A percentile compares a stretch with the other conserved stretches of the same genome.
phyloP scores from a whole-genome alignment of 164 flowering plant species.

The Warburgia ugandensis region DNA sequence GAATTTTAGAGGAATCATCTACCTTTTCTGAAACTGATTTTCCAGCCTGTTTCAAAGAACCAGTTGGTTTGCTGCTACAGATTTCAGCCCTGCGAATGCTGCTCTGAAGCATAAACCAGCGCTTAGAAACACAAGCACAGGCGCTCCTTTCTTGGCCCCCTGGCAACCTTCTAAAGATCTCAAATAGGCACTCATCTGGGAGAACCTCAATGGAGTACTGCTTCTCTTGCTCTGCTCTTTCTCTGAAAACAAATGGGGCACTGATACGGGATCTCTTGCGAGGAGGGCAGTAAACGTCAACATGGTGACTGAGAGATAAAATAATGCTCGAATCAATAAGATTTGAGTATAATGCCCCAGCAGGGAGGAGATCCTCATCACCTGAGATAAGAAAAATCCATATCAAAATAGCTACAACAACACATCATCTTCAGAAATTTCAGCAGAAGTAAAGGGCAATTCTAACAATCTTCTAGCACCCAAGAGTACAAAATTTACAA shows the following conservation, averaged over 20 bases:
- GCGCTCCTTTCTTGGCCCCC: conserved; percentile 47
- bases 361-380: conserved; percentile 19
- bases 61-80: conserved; percentile 7
- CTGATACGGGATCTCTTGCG: conserved; percentile 33
- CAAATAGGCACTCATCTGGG: conserved; percentile 78
- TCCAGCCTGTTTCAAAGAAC: conserved; percentile 3
- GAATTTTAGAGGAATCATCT: conserved; percentile 4
- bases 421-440: not conserved
- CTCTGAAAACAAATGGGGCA: conserved; percentile 29
- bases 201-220: conserved; percentile 50
- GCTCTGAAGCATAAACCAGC: conserved; percentile 64
- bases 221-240: conserved; percentile 25
- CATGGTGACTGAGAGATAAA: conserved; percentile 18
- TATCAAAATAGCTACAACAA: not conserved
- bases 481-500: no score
- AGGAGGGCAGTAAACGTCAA: conserved; percentile 33
- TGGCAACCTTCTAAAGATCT: conserved; percentile 59
- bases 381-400: conserved; percentile 13
- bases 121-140: conserved; percentile 69
- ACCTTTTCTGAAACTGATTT: not conserved
- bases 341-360: conserved; percentile 17
- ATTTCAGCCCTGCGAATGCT: conserved; percentile 37
- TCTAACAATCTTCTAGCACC: no score
- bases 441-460: no score
- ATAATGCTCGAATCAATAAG: conserved; percentile 21